Base-by-base conservation (phyloP, 495 filamentous ascomycete genomes). In the Neurospora africana region DNA sequence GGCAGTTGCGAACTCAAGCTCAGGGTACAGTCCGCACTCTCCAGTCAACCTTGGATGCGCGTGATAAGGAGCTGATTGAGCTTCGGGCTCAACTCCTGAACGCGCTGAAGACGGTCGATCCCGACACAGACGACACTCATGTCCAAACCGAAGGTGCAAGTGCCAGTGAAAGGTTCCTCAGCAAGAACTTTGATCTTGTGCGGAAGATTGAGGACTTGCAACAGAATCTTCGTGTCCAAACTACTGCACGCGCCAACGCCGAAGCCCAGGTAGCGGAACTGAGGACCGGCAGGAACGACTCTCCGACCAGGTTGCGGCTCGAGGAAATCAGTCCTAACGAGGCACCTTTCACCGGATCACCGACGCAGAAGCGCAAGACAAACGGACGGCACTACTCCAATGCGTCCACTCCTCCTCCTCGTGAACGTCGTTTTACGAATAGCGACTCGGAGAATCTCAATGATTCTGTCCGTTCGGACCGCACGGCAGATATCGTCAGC, bases 311-410 rank as follows among this genome's bases (percentile, higher is more conserved):
- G 84, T 91, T 72, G 79, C 79, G 76, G 43, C 84, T 97, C 33
- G 95, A 97, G 74, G 95, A 99, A 82, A 91, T 97, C 74, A 91
- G 93, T 79, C 86, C 89, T 77, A 97, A 96, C 78, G 91, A 95
- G 78, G 87, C 91, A 4, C 87, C 91, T 41, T 87, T 88, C 77
- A 91, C 88, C 76, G 90, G 89, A 33, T 95, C 94, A 11, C 93
- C 94, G 6, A 89, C 87, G 35, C 91, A 93, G 72, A 86, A 89
- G 69, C 88, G 93, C 53, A 91, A 92, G 75, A 88, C 90, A 17
- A 93, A 95, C 72, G 82, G 82, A 11, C 91, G 91, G 74, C 88
- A 87, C 35, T 90, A 91, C 76, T 91, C 93, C 37, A 90, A 91
- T 74, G 83, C 91, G 67, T 88, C 93, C 47, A 93, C 92, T 0